These are phyloP conservation scores for Quillaja saponaria DNA, from an alignment of 306 rosid species.

Conservation along the genomic window DNA sequence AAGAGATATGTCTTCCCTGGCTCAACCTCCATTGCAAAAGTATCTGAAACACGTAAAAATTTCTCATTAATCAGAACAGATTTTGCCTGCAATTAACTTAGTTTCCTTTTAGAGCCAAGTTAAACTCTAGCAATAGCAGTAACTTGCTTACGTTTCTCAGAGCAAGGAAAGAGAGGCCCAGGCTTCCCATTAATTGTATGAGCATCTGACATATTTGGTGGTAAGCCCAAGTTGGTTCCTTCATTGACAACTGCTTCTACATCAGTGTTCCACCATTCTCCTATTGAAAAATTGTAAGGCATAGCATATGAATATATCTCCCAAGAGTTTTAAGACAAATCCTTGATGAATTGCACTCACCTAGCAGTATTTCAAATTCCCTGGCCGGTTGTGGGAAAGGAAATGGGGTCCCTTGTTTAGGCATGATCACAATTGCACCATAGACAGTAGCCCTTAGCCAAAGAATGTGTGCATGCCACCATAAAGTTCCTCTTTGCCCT, in stretches of 20 bases:
- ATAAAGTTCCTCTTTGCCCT: slow-evolving; percentile 77
- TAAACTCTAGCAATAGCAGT: background rate
- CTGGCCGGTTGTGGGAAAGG: slow-evolving; percentile 69
- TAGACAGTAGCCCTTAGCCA: slow-evolving; percentile 86
- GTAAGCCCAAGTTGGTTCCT: slow-evolving; percentile 70
- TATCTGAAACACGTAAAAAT: slow-evolving; percentile 45
- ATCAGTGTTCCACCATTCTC: slow-evolving; percentile 88
- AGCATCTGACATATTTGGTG: slow-evolving; percentile 86
- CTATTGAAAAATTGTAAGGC: slow-evolving; percentile 31
- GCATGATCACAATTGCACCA: slow-evolving; percentile 86
- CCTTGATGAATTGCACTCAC: slow-evolving; percentile 19
- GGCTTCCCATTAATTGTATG: slow-evolving; percentile 94
- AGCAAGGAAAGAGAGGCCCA: slow-evolving; percentile 88
- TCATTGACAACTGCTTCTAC: slow-evolving; percentile 68
- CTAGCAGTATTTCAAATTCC: slow-evolving; percentile 62
- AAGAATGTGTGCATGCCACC: slow-evolving; percentile 93
- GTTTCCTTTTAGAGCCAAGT: slow-evolving; percentile 18
- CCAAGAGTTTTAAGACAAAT: background rate
- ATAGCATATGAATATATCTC: background rate
- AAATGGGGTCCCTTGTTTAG: slow-evolving; percentile 61
- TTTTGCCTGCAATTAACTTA: background rate
- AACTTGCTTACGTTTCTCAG: slow-evolving; percentile 67
- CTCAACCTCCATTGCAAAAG: slow-evolving; percentile 76
- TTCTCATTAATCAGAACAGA: background rate
- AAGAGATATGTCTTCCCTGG: slow-evolving; percentile 69